These are phyloP conservation scores for Silene vulgaris DNA, from an alignment of 179 eudicot genomes.

Conservation along the genomic window DNA sequence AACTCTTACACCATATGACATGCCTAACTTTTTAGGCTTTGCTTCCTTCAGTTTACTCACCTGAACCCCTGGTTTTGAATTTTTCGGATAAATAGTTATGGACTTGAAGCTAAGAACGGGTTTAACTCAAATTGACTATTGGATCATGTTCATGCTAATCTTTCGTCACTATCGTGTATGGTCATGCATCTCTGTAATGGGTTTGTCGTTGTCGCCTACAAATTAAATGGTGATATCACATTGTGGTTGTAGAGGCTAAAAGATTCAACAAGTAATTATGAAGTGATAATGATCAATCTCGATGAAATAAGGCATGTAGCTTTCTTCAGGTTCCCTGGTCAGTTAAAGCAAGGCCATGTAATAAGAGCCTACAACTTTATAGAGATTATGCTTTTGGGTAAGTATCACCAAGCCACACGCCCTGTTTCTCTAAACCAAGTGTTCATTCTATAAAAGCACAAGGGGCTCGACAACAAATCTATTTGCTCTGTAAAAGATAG, in stretches of 20 bases:
- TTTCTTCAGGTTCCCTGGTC: slow-evolving; percentile 17
- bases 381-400: slow-evolving; percentile 17
- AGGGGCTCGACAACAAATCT: slow-evolving; percentile 22
- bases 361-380: slow-evolving; percentile 13
- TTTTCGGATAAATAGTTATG: neutral
- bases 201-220: slow-evolving; percentile 4
- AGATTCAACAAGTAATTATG: slow-evolving; percentile 21
- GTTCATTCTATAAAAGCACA: slow-evolving; percentile 6
- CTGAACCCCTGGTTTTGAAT: neutral
- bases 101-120: no score
- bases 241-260: neutral
- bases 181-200: neutral
- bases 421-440: neutral
- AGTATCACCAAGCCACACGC: slow-evolving; percentile 16
- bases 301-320: slow-evolving; percentile 11
- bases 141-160: neutral
- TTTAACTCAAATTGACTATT: neutral
- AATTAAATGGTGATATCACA: slow-evolving; percentile 15
- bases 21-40: neutral
- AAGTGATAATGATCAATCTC: neutral
- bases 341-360: slow-evolving; percentile 12
- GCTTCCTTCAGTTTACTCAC: neutral
- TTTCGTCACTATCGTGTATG: neutral
- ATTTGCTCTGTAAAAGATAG: slow-evolving; percentile 17
- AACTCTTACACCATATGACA: neutral